Evolutionary conservation across 768 basidiomycete genomes (phyloP), one percentile per base, ranked within the genome.

Genomic region (Pholiota molesta): DNA sequence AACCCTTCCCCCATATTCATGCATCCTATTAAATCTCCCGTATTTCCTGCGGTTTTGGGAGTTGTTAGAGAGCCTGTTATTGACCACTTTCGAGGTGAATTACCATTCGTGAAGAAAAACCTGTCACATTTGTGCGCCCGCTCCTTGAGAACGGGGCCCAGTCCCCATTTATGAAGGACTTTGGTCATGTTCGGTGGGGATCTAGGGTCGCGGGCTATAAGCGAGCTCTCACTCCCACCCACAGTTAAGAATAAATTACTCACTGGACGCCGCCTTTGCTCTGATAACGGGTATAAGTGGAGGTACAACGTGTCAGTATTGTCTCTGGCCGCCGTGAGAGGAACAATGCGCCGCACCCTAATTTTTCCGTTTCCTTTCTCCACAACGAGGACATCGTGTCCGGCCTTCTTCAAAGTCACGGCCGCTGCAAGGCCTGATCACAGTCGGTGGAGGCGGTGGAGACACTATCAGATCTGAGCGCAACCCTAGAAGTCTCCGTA

Each of bases 311-410:
- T 42, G 42, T 42, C 35, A 52, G 49, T 8, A 29, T 31, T 29
- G 35, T 19, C 28, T 51, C 26, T 29, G 49, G 33, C 28, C 23
- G 59, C 23, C 29, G 52, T 52, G 35, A 29, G 39, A 21, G 55
- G 33, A 37, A 14, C 23, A 16, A 31, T 31, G 31, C 31, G 51
- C 39, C 78, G 64, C 66, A 81, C 80, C 66, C 69, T 74, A n/a
- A 76, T 70, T n/a, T 75, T 75, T 16, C 79, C 80, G 59, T 78
- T 75, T 17, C 71, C 73, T 61, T 78, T 74, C 68, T 89, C 88
- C 21, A 89, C 70, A 2, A 90, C 79, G 2, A 80, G 74, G n/a
- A 88, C 87, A 33, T 76, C 73, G 72, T 90, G 88, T 6, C 88
- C 88, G 6, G 81, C 81, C 65, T 79, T 80, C 51, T 78, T 78